Evolutionary conservation across 208 protist genomes (phyloP).

Genomic region (Wallacemonas collosoma): DNA sequence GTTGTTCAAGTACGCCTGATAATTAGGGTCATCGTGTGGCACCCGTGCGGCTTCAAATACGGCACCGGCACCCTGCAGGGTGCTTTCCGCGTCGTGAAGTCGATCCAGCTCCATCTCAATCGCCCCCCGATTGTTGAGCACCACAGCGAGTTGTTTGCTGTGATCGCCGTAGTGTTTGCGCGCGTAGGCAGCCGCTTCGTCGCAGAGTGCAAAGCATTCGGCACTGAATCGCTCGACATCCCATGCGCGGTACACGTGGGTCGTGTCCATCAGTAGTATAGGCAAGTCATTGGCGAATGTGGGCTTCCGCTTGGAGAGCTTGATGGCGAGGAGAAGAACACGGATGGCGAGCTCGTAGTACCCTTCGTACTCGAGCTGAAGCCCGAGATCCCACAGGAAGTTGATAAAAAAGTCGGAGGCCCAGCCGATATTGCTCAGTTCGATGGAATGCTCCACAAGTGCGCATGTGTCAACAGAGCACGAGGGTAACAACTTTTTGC

Average conservation of each 20-base stretch:
- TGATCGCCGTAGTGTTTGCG: conserved; percentile 46
- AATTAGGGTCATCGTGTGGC: conserved; percentile 60
- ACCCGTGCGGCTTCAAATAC: conserved; percentile 52
- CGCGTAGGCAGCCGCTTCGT: conserved; percentile 62
- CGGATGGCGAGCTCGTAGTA: conserved; percentile 53
- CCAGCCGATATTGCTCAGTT: conserved; percentile 76
- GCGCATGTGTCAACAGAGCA: conserved; percentile 69
- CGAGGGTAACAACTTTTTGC: conserved; percentile 72
- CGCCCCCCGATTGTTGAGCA: conserved; percentile 63
- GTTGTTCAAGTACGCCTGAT: conserved; percentile 68
- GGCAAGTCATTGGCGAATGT: conserved; percentile 51
- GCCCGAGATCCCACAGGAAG: conserved; percentile 65
- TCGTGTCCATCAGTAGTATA: conserved; percentile 61
- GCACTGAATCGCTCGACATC: conserved; percentile 46
- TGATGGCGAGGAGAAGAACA: conserved; percentile 64
- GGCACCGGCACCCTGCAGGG: conserved; percentile 38
- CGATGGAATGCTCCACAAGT: conserved; percentile 63
- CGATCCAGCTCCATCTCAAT: conserved; percentile 71
- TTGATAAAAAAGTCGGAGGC: conserved; percentile 76
- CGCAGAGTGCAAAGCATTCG: conserved; percentile 55
- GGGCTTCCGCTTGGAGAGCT: conserved; percentile 67
- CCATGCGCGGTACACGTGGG: conserved; percentile 76
- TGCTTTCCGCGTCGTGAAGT: conserved; percentile 41
- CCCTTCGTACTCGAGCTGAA: conserved; percentile 65
- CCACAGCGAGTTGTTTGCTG: conserved; percentile 60